A percentile compares a stretch with the other conserved stretches of the same genome.
Conservation (phyloP, 2,329 filamentous ascomycete genomes). For the Hortaea werneckii region DNA sequence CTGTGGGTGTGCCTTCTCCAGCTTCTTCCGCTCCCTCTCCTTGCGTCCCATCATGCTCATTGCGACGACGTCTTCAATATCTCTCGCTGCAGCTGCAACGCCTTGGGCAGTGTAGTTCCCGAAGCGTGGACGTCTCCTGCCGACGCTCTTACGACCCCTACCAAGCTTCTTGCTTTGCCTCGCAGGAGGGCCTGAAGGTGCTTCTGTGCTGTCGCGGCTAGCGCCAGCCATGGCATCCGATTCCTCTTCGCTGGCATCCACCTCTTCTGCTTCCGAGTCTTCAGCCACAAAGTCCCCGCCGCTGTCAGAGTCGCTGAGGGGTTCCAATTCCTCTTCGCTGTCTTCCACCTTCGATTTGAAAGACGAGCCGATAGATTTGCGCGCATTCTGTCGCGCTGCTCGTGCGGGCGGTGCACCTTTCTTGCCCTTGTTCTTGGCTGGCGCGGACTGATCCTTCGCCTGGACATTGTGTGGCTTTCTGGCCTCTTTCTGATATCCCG, state of each 20-base stretch:
- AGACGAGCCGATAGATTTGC: conserved; percentile 19
- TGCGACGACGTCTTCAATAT: conserved; percentile 13
- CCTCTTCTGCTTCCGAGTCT: conserved; percentile 23
- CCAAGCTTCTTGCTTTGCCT: background rate
- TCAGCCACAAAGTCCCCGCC: conserved; percentile 18
- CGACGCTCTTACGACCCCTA: conserved; percentile 2
- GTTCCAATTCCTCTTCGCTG: conserved; percentile 27
- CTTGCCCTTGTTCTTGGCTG: conserved; percentile 9
- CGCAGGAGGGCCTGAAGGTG: conserved; percentile 1
- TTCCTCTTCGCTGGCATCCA: conserved; percentile 23
- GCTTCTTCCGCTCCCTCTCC: conserved; percentile 49
- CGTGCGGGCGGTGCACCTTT: conserved; percentile 9
- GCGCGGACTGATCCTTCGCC: background rate
- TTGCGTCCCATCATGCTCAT: conserved; percentile 19
- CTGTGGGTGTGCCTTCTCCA: conserved; percentile 67
- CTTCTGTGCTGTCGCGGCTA: conserved; percentile 3
- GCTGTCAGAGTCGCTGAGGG: conserved; percentile 22
- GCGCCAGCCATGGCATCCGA: conserved; percentile 15
- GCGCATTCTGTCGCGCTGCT: conserved; percentile 13
- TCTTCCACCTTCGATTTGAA: conserved; percentile 24
- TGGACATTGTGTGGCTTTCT: conserved; percentile 9
- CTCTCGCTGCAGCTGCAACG: conserved; percentile 7
- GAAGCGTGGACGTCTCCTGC: conserved; percentile 9
- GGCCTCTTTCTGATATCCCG: conserved; percentile 4
- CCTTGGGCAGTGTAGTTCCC: conserved; percentile 15